These are phyloP conservation scores for Camellia oleifera DNA, from an alignment of 179 eudicot species.

Conservation along the genomic window DNA sequence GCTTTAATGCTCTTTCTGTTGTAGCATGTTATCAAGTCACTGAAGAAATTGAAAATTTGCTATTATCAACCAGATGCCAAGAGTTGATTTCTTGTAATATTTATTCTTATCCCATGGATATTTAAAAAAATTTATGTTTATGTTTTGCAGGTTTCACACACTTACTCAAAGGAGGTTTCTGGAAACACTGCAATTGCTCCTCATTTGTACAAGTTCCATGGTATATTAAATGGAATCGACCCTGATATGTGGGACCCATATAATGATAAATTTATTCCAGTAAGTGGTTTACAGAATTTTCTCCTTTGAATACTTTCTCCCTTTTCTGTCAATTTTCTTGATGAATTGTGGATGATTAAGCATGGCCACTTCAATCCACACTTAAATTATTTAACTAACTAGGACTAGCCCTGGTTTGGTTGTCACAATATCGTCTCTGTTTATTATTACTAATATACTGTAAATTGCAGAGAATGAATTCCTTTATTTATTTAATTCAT, in stretches of 20 bases:
- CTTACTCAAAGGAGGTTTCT: slow-evolving; percentile 88
- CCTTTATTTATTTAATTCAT: background rate
- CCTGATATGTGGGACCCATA: slow-evolving; percentile 97
- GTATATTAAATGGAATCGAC: slow-evolving; percentile 95
- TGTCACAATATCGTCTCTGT: background rate
- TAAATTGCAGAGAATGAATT: background rate
- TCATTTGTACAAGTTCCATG: slow-evolving; percentile 82
- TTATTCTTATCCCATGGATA: background rate
- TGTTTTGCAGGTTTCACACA: slow-evolving; percentile 73
- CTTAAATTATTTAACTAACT: background rate
- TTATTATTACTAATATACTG: background rate
- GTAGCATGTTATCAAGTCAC: background rate
- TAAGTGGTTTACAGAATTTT: slow-evolving; percentile 36
- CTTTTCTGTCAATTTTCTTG: background rate
- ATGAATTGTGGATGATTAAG: background rate
- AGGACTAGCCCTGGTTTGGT: background rate
- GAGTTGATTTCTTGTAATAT: background rate
- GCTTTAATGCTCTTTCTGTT: background rate
- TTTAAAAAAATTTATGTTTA: background rate
- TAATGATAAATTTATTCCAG: slow-evolving; percentile 87
- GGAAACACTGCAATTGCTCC: slow-evolving; percentile 76
- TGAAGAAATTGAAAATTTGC: background rate
- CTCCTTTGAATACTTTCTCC: background rate
- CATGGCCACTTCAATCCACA: background rate
- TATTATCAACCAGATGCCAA: background rate